Evolutionary conservation across 179 eudicot species (phyloP), one percentile per base, ranked within the genome.

Genomic region (Vitellaria paradoxa): DNA sequence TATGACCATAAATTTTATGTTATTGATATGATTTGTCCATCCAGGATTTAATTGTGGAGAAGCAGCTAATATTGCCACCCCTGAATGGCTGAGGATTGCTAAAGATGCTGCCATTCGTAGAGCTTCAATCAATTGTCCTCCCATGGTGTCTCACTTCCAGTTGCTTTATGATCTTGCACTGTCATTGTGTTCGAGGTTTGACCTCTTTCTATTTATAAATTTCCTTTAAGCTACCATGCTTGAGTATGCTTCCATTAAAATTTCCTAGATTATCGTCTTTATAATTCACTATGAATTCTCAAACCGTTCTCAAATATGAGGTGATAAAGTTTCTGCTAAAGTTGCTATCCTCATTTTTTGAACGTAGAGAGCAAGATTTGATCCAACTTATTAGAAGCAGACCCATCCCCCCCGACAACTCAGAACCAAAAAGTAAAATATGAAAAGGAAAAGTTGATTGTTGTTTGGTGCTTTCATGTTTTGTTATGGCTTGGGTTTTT

Each of bases 131-230:
- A 96, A 92, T 83, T 91, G 90, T 80, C 92, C 98, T 55, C 99
- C 99, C 49, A 94, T 96, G 99, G 97, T 96, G 81, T 96, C 99
- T 79, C 98, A 96, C 80, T 90, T 86, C 78, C 99, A 96, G 85
- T 82, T 94, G 85, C 90, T 94, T 14, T 94, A 94, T 83, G 98
- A 93, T 82, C 94, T 94, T 72, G 98, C 97, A 62, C 81, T 93
- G 70, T 87, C 91, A 1, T 81, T 91, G 63, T 87, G 88, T 80
- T 91, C 94, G 82, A 91, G 98, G 98, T 94, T 70, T 45, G 75
- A 68, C 75, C 72, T 76, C 55, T 73, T 66, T 18, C 11, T 59
- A 40, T 2, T 42, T 42, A 5, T 42, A 17, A 45, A 64, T 53
- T 69, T 42, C 45, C 45, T 42, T 42, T 42, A 5, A 42, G 45